A percentile compares a stretch with the other conserved stretches of the same genome.
Evolutionary conservation across 805 yeast genomes (phyloP).

Genomic region (Ogataea minuta): DNA sequence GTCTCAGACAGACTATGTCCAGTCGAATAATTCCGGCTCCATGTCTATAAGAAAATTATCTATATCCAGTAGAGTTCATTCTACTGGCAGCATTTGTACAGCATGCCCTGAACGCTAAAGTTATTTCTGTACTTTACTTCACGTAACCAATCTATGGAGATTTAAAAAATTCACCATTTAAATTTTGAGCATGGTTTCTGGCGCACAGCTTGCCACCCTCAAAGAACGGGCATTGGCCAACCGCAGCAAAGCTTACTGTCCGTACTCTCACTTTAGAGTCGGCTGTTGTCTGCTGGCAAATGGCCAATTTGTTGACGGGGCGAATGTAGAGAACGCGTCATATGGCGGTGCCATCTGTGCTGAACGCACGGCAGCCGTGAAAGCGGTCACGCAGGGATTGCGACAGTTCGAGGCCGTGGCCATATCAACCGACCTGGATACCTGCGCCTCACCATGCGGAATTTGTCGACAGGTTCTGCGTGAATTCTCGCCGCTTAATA

Average conservation of each 20-base stretch:
- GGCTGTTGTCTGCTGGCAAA: conserved; percentile 67
- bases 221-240: conserved; percentile 22
- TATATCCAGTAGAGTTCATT: no score
- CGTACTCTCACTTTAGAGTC: conserved; percentile 77
- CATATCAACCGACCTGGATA: conserved; percentile 58
- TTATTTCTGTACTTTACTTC: no score
- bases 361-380: conserved; percentile 63
- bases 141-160: no score
- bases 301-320: conserved; percentile 61
- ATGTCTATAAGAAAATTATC: no score
- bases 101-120: no score
- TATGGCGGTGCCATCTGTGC: conserved; percentile 80
- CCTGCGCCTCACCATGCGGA: conserved; percentile 84
- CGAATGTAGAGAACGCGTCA: conserved; percentile 91
- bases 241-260: conserved; percentile 52
- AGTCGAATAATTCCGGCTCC: no score
- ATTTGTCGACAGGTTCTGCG: conserved; percentile 87
- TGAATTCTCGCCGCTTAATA: conserved; percentile 56
- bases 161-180: neutral
- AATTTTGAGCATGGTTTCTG: conserved; percentile 9
- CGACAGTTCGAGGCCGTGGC: conserved; percentile 57
- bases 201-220: conserved; percentile 13
- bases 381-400: conserved; percentile 48
- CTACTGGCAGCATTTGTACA: no score
- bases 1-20: no score